Percentiles rank a stretch among this genome's conserved stretches.
Conservation (phyloP, 805 yeast species). For the Kazachstania kunashirensis region DNA sequence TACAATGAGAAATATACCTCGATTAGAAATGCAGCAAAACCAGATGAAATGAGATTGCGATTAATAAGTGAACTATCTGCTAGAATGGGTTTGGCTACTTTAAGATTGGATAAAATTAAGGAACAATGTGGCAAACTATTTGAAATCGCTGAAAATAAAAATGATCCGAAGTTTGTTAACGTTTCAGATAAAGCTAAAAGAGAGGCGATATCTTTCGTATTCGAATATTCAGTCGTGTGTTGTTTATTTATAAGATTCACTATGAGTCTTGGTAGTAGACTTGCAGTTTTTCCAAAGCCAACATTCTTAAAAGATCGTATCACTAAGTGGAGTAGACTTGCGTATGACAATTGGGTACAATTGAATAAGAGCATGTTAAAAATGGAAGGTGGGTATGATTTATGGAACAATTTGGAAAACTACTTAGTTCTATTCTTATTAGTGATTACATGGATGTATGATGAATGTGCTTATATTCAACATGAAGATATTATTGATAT, state of each 20-base stretch:
- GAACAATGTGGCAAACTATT: conserved; percentile 14
- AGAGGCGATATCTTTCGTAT: not conserved
- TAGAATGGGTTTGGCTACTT: conserved; percentile 7
- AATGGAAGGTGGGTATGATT: conserved; percentile 12
- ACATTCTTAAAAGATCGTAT: conserved; percentile 4
- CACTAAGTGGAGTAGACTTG: conserved; percentile 2
- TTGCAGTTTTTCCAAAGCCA: conserved; percentile 8
- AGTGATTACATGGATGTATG: conserved; percentile 8
- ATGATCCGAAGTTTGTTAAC: not conserved
- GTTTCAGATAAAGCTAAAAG: not conserved
- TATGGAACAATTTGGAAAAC: conserved; percentile 10
- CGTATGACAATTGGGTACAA: conserved; percentile 9
- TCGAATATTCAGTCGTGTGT: not conserved
- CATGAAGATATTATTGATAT: conserved; percentile 9
- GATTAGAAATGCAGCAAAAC: conserved; percentile 20
- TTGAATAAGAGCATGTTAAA: conserved; percentile 9
- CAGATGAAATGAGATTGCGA: conserved; percentile 10
- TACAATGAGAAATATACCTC: conserved; percentile 21
- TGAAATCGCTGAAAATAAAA: conserved; percentile 8
- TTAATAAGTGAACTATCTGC: conserved; percentile 17
- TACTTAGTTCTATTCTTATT: conserved; percentile 9
- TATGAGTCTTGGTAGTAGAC: conserved; percentile 10
- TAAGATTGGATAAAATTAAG: conserved; percentile 12
- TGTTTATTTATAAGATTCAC: conserved; percentile 8
- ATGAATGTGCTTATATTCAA: conserved; percentile 2